Evolutionary conservation across 805 yeast species (phyloP), one percentile per base, ranked within the genome.

Genomic region (Candida tibetensis): DNA sequence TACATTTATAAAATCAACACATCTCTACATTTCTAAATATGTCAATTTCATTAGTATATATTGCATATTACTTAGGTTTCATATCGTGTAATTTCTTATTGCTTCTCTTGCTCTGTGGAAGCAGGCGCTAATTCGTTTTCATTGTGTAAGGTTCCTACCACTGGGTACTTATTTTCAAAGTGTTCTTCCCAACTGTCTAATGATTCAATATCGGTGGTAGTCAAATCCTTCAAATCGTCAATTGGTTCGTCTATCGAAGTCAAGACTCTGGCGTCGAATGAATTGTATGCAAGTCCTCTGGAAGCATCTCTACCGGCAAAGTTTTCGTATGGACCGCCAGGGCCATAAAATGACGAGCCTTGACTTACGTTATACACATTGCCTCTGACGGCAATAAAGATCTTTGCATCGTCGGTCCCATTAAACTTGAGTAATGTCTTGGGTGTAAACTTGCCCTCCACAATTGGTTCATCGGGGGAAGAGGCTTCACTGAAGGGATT

Each of bases 241-340:
- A 93, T 75, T 4, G 95, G 95, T 54, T 83, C 71, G 45, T 81
- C 86, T 55, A 86, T 67, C 7, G 82, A 75, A 27, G 81, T 83
- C 18, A 93, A 57, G 71, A 72, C 37, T 69, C 62, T 76, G 16
- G 69, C 47, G 35, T 89, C 97, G 62, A 90, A 91, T 13, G 95
- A 85, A 61, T 89, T 90, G 51, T 77, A 68, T 1, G 96, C 96
- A 39, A 91, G 73, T 0, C 97, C 98, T 47, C 98, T 72, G 1
- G 95, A 83, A 3, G 97, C 97, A 64, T 91, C 98, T 49, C 86
- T 83, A 1, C 98, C 98, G 0, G 97, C 97, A 71, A 91, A 91
- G 55, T 85, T 87, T 30, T 85, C 81, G 63, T 91, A 91, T 0
- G 96, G 95, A 0, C 97, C 97, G 21, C 91, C 86, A 5, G 98